Evolutionary conservation across 2,329 filamentous ascomycete genomes (phyloP).

Genomic region (Fusarium sp.): DNA sequence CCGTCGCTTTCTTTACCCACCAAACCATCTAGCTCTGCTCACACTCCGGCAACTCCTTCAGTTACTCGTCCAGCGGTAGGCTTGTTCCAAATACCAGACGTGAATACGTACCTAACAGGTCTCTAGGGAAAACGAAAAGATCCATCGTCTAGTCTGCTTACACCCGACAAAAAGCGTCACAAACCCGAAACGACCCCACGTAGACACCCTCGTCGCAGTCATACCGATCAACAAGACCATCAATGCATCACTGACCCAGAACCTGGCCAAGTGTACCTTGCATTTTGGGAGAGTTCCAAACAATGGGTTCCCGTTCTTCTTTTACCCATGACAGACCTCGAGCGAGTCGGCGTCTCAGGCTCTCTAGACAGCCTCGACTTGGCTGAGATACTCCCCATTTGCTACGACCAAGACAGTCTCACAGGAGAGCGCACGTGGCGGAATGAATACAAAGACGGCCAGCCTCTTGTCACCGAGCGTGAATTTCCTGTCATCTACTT

Average conservation of each 20-base stretch:
- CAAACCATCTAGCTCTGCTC: background rate
- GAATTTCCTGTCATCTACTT: slow-evolving; percentile 38
- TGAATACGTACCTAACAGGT: background rate
- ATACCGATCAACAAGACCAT: background rate
- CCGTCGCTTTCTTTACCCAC: background rate
- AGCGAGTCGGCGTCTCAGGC: background rate
- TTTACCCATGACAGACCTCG: background rate
- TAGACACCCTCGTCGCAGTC: background rate
- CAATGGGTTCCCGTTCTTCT: slow-evolving; percentile 5
- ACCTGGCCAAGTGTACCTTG: background rate
- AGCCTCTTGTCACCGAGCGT: slow-evolving; percentile 11
- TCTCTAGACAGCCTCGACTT: background rate
- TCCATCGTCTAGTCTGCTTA: background rate
- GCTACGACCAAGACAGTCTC: background rate
- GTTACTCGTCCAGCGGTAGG: background rate
- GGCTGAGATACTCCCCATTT: background rate
- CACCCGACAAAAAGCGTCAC: background rate
- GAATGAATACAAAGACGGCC: slow-evolving; percentile 17
- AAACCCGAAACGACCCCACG: background rate
- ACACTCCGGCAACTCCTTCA: background rate
- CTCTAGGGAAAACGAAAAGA: background rate
- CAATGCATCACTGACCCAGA: slow-evolving; percentile 5
- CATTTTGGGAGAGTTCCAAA: slow-evolving; percentile 1
- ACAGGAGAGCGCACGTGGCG: slow-evolving; percentile 8
- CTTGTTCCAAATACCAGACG: background rate